phyloP scores from a whole-genome alignment of 306 rosid genomes.

The Canavalia gladiata region DNA sequence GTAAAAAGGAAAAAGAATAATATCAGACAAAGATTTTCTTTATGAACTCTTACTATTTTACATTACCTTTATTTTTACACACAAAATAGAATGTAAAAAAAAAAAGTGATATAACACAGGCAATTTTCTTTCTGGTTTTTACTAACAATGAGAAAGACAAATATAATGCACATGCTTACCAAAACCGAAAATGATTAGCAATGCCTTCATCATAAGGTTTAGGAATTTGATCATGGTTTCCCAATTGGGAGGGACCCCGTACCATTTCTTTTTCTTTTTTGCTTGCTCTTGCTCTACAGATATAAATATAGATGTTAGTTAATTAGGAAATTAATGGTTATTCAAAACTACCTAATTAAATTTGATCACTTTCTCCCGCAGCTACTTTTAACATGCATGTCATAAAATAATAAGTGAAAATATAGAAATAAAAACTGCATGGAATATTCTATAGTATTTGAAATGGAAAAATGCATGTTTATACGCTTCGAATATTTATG shows the following conservation, averaged over 20 bases:
- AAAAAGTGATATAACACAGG: too few species aligned
- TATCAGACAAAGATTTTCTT: too few species aligned
- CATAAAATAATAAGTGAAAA: not conserved
- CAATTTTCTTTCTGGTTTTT: not conserved
- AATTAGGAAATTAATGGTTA: not conserved
- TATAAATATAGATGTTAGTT: not conserved
- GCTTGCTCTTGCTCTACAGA: constrained; percentile 44
- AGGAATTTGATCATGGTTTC: constrained; percentile 31
- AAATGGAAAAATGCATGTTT: not conserved
- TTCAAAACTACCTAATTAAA: not conserved
- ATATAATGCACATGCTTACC: constrained; percentile 43
- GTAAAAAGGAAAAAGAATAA: too few species aligned
- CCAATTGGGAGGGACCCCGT: constrained; percentile 54
- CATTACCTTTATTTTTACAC: too few species aligned
- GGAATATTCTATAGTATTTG: not conserved
- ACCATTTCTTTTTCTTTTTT: constrained; percentile 25
- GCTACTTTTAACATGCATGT: constrained; percentile 2
- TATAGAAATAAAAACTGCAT: constrained; percentile 5
- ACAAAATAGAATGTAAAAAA: too few species aligned
- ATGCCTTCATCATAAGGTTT: constrained; percentile 42
- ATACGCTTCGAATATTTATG: constrained; percentile 13
- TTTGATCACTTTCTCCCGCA: not conserved
- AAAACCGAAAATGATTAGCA: constrained; percentile 52
- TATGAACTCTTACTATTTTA: too few species aligned
- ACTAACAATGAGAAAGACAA: constrained; percentile 1